A percentile compares a stretch with the other conserved stretches of the same genome.
Conservation (phyloP, 495 filamentous ascomycete species). For the Penicillium longicatenatum region DNA sequence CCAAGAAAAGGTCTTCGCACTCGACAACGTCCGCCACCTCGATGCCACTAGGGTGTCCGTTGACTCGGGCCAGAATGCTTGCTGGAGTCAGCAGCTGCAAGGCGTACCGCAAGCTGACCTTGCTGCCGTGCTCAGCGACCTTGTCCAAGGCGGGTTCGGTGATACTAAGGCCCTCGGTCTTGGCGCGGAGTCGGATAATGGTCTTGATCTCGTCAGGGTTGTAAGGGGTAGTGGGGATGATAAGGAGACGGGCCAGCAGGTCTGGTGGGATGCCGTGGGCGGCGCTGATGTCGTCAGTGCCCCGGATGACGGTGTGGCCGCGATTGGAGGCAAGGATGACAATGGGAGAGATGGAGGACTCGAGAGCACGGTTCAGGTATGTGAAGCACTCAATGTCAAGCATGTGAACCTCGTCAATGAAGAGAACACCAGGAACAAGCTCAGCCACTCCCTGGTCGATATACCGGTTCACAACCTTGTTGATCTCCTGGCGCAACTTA, state of each 20-base stretch:
- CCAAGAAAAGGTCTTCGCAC: constrained; percentile 86
- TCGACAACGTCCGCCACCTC: constrained; percentile 83
- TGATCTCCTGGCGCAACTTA: constrained; percentile 92
- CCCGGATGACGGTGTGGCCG: constrained; percentile 84
- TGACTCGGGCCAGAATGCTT: constrained; percentile 67
- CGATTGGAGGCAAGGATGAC: constrained; percentile 97
- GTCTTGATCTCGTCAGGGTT: constrained; percentile 80
- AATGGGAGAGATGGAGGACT: constrained; percentile 89
- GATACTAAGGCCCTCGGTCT: constrained; percentile 77
- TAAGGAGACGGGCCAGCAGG: constrained; percentile 87
- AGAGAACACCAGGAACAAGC: constrained; percentile 93
- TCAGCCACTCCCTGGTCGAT: constrained; percentile 98
- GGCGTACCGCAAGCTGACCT: constrained; percentile 88
- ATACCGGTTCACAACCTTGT: constrained; percentile 97
- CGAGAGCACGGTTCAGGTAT: constrained; percentile 94
- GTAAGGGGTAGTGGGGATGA: constrained; percentile 91
- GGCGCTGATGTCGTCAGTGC: constrained; percentile 77
- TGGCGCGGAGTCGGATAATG: constrained; percentile 81
- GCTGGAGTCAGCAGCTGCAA: constrained; percentile 91
- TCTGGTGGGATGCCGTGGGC: constrained; percentile 94
- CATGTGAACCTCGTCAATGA: constrained; percentile 99
- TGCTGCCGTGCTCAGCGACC: constrained; percentile 79
- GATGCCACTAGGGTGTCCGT: constrained; percentile 69
- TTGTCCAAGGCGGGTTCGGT: constrained; percentile 81
- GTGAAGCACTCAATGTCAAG: constrained; percentile 99